Conservation (phyloP, 768 basidiomycete species). For the Tricholoma sp. region DNA sequence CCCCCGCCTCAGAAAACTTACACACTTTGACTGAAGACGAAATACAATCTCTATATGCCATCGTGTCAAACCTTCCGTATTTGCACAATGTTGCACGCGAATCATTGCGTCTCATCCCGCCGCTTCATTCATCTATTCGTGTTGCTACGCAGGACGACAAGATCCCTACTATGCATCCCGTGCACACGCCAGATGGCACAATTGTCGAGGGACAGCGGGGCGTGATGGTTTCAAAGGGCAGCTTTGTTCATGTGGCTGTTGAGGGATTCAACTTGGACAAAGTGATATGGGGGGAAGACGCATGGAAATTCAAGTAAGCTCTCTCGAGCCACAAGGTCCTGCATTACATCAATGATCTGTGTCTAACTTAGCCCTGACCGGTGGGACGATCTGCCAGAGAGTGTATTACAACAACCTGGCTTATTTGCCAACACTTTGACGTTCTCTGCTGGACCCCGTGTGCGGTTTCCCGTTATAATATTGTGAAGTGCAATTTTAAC, state of each 20-base stretch:
- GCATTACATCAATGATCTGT: background rate
- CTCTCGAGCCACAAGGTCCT: background rate
- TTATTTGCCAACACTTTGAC: constrained; percentile 65
- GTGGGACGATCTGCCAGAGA: constrained; percentile 73
- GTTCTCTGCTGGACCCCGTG: constrained; percentile 80
- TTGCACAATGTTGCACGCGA: constrained; percentile 77
- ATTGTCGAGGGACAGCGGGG: constrained; percentile 34
- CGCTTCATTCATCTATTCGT: constrained; percentile 76
- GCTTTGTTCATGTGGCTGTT: constrained; percentile 70
- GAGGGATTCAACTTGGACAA: constrained; percentile 80
- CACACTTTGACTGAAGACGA: constrained; percentile 57
- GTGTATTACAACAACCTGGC: constrained; percentile 63
- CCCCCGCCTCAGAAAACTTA: constrained; percentile 32
- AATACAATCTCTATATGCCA: constrained; percentile 51
- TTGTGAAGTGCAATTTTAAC: constrained; percentile 2
- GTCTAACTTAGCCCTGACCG: constrained; percentile 58
- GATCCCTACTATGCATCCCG: constrained; percentile 64
- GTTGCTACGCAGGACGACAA: constrained; percentile 75
- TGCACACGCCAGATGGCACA: constrained; percentile 45
- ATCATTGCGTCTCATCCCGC: constrained; percentile 71
- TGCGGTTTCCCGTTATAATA: constrained; percentile 30
- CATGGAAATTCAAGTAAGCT: constrained; percentile 74
- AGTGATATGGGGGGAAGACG: constrained; percentile 73
- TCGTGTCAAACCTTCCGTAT: constrained; percentile 57
- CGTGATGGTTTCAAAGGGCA: constrained; percentile 59